Conservation (phyloP, 1,284 basidiomycete species). For the Ceratobasidium sp. region DNA sequence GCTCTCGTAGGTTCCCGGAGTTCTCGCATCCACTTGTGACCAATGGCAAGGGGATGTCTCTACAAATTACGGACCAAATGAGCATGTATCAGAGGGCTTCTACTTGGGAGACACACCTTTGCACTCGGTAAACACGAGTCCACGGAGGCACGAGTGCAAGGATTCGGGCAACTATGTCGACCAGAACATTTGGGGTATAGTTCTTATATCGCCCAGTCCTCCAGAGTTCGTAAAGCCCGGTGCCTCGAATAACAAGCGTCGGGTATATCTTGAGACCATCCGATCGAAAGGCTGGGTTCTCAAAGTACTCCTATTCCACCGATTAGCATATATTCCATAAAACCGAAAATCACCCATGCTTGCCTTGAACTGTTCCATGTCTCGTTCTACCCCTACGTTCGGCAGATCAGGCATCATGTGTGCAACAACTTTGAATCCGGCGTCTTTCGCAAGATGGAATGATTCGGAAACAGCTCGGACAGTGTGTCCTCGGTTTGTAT, state of each 20-base stretch:
- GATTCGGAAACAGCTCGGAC: conserved; percentile 97
- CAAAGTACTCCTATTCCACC: conserved; percentile 83
- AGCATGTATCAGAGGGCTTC: not conserved
- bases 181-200: conserved; percentile 97
- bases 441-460: conserved; percentile 98
- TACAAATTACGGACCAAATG: conserved; percentile 51
- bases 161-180: conserved; percentile 96
- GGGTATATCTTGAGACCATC: conserved; percentile 99
- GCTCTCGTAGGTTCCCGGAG: conserved; percentile 94
- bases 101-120: conserved; percentile 68
- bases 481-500: conserved; percentile 98
- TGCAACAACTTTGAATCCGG: conserved; percentile 98
- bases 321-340: conserved; percentile 1
- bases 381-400: conserved; percentile 96
- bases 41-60: conserved; percentile 95
- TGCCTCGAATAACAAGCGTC: conserved; percentile 97
- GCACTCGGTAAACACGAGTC: conserved; percentile 98
- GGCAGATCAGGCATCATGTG: conserved; percentile 99
- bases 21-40: conserved; percentile 98
- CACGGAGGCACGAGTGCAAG: conserved; percentile 97
- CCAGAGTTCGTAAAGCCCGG: conserved; percentile 97
- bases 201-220: conserved; percentile 97
- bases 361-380: conserved; percentile 98
- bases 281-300: conserved; percentile 96
- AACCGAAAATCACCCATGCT: conserved; percentile 9